phyloP scores from a whole-genome alignment of 2,329 filamentous ascomycete species.

The Fusarium abutilonis region DNA sequence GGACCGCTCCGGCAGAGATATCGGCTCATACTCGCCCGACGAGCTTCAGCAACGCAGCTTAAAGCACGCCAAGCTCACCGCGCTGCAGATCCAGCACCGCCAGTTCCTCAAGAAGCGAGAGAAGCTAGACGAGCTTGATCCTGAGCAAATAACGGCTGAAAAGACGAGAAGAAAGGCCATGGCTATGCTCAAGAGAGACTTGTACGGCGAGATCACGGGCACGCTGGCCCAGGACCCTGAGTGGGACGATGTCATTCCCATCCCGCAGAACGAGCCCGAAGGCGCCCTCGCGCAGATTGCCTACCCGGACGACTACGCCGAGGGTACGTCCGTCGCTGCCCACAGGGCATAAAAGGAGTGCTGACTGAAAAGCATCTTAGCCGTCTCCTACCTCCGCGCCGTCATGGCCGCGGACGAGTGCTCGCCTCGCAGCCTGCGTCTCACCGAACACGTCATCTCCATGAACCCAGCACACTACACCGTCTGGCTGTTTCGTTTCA shows the following conservation, averaged over 20 bases:
- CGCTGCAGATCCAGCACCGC: conserved; percentile 57
- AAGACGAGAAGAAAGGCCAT: conserved; percentile 60
- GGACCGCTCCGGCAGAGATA: conserved; percentile 60
- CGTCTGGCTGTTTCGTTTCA: conserved; percentile 95
- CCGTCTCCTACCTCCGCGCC: conserved; percentile 91
- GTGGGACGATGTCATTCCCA: conserved; percentile 86
- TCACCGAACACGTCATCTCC: conserved; percentile 89
- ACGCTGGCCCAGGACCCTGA: conserved; percentile 69
- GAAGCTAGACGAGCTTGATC: conserved; percentile 30
- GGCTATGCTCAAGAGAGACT: conserved; percentile 59
- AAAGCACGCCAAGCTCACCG: conserved; percentile 56
- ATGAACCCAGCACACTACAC: conserved; percentile 99
- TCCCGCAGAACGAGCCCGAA: conserved; percentile 84
- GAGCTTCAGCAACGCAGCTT: conserved; percentile 57
- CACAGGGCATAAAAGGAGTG: conserved; percentile 13
- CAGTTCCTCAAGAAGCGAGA: conserved; percentile 55
- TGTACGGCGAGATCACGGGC: conserved; percentile 62
- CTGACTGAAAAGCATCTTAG: conserved; percentile 55
- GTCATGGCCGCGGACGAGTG: conserved; percentile 91
- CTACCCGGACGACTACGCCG: conserved; percentile 88
- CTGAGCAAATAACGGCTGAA: conserved; percentile 58
- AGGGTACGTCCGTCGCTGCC: conserved; percentile 61
- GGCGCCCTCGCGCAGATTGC: conserved; percentile 90
- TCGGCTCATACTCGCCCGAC: conserved; percentile 59
- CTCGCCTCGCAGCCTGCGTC: conserved; percentile 77